Evolutionary conservation across 805 yeast genomes (phyloP), one percentile per base, ranked within the genome.

Genomic region (Candida nemodendra): DNA sequence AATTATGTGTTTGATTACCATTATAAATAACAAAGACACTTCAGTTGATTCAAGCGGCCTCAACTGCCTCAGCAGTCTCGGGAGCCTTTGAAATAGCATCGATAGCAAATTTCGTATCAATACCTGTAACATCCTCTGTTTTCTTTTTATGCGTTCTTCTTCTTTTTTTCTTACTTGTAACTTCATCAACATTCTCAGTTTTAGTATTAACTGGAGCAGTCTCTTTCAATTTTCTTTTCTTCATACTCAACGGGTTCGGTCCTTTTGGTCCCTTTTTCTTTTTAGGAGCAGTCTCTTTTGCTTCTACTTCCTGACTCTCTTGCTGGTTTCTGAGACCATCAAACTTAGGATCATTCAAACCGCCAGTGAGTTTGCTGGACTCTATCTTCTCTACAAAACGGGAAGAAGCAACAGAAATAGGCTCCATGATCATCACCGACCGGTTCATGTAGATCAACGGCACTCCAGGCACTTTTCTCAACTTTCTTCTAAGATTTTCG

Each of bases 341-440:
- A 38, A 50, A 47, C 45, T 67, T 70, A 5, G 72, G 65, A 50
- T 79, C 82, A 56, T 93, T 91, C 57, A 93, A 72, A 0, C 98
- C 98, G 17, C 73, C 75, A 3, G 76, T 76, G 35, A 93, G 68
- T 54, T 93, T 93, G 30, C 71, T 68, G 1, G 65, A 58, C 61
- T 93, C 99, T 27, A 72, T 66, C 19, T 61, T 50, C 31, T 55
- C 54, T 38, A 79, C 77, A 12, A 71, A 68, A 30, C 56, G 59
- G 9, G 68, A 69, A 29, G 91, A 83, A 5, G 86, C 85, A 26
- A 73, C 74, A 36, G 95, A 84, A 49, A 89, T 66, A 6, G 97
- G 96, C 62, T 93, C 99, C 93, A 93, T 79, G 18, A 93, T 81
- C 91, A 93, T 86, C 13, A 93, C 99, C 1, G 96, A 79, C 44